These are phyloP conservation scores for Takakia lepidozioides DNA, from an alignment of 225 moss, liverwort and hornwort species.

Conservation along the genomic window DNA sequence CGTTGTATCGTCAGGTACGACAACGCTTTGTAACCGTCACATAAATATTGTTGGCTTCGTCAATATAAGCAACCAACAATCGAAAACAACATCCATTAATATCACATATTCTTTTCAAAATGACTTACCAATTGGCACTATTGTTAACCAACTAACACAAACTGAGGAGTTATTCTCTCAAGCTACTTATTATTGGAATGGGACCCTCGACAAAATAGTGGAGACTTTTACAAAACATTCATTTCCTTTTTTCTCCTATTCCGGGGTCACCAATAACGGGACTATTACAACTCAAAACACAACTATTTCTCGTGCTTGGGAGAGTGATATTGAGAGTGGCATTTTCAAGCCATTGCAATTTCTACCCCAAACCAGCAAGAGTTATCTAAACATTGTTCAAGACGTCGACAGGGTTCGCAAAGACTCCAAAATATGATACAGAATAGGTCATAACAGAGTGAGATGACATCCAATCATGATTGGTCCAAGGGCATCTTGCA, in stretches of 20 bases:
- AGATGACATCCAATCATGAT: no score
- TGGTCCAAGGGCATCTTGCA: no score
- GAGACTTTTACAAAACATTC: background rate
- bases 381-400: no score
- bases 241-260: background rate
- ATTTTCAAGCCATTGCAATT: no score
- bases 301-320: background rate
- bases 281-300: background rate
- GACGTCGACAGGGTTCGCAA: no score
- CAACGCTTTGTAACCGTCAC: no score
- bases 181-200: background rate
- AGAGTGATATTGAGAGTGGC: no score
- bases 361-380: no score
- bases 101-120: background rate
- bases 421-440: no score
- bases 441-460: no score
- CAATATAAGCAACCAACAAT: background rate
- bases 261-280: background rate
- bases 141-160: background rate
- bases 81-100: background rate
- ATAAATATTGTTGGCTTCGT: background rate
- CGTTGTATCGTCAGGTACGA: background rate
- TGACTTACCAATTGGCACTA: background rate
- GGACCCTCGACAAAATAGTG: background rate
- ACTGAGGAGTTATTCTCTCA: background rate